A percentile compares a stretch with the other conserved stretches of the same genome.
phyloP scores from a whole-genome alignment of 768 basidiomycete species.

The Xerocomellus intermedius region DNA sequence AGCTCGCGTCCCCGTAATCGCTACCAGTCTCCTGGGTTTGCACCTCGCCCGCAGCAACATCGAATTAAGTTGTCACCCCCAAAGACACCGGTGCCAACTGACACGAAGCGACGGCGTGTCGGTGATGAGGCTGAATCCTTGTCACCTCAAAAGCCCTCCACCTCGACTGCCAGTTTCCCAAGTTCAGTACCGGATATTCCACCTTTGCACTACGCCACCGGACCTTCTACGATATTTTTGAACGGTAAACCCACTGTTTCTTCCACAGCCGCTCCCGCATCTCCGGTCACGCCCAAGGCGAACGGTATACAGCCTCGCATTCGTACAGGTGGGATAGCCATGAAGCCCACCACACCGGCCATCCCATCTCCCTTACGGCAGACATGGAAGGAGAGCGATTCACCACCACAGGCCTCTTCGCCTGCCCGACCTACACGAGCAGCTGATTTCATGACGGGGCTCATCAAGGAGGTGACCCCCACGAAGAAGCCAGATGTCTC shows the following conservation, averaged over 20 bases:
- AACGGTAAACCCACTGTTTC: conserved; percentile 26
- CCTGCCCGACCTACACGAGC: conserved; percentile 53
- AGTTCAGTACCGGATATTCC: conserved; percentile 28
- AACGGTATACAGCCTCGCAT: conserved; percentile 35
- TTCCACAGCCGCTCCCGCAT: conserved; percentile 24
- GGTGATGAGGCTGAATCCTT: conserved; percentile 43
- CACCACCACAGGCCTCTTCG: conserved; percentile 35
- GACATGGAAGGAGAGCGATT: conserved; percentile 56
- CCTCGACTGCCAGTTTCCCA: conserved; percentile 25
- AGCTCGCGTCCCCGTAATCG: conserved; percentile 69
- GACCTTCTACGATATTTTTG: conserved; percentile 27
- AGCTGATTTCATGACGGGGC: conserved; percentile 64
- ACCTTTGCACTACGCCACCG: conserved; percentile 27
- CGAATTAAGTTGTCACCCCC: conserved; percentile 43
- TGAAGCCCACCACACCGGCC: conserved; percentile 59
- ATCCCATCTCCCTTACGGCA: conserved; percentile 76
- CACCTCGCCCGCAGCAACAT: conserved; percentile 48
- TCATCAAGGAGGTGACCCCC: conserved; percentile 71
- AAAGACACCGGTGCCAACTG: conserved; percentile 39
- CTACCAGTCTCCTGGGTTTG: conserved; percentile 72
- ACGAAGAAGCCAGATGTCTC: conserved; percentile 63
- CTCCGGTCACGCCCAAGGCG: conserved; percentile 26
- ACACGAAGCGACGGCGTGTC: conserved; percentile 63
- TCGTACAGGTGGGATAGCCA: conserved; percentile 38
- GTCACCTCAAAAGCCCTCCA: conserved; percentile 34